Evolutionary conservation across 2,329 filamentous ascomycete genomes (phyloP).

Genomic region (Hypomyces rosellus): DNA sequence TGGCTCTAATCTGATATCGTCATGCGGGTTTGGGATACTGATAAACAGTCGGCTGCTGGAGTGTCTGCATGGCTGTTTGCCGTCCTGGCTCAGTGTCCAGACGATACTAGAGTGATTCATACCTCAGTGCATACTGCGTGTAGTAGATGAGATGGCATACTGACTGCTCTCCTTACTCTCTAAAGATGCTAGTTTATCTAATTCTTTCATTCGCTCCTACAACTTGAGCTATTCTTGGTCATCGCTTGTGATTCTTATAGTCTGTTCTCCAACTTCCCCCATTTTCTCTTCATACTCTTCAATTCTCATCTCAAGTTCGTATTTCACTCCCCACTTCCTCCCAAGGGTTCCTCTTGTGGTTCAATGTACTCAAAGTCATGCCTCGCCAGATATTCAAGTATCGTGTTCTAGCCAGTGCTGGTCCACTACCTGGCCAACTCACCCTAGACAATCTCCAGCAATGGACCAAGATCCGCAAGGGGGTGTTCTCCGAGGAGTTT

Average conservation of each 20-base stretch:
- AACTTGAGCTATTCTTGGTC: not conserved
- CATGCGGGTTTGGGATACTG: too few species aligned
- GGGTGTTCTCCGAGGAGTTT: constrained; percentile 47
- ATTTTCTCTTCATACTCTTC: too few species aligned
- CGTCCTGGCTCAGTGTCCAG: not conserved
- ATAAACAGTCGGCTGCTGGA: too few species aligned
- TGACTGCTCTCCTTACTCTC: not conserved
- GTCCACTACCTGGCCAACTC: constrained; percentile 46
- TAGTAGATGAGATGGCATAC: not conserved
- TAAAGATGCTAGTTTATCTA: not conserved
- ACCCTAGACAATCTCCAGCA: constrained; percentile 50
- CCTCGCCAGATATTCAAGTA: constrained; percentile 42
- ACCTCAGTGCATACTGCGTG: not conserved
- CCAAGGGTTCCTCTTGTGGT: not conserved
- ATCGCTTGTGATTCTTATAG: too few species aligned
- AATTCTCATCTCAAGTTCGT: too few species aligned
- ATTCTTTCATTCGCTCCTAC: not conserved
- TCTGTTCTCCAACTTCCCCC: too few species aligned
- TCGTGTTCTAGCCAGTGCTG: constrained; percentile 50
- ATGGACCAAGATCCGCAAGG: constrained; percentile 62
- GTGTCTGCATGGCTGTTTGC: not conserved
- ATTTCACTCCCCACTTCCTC: too few species aligned
- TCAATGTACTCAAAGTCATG: constrained; percentile 16
- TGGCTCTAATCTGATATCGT: too few species aligned
- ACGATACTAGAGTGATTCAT: not conserved